Evolutionary conservation across 805 yeast species (phyloP), one percentile per base, ranked within the genome.

Genomic region (Kuraishia ogatae): DNA sequence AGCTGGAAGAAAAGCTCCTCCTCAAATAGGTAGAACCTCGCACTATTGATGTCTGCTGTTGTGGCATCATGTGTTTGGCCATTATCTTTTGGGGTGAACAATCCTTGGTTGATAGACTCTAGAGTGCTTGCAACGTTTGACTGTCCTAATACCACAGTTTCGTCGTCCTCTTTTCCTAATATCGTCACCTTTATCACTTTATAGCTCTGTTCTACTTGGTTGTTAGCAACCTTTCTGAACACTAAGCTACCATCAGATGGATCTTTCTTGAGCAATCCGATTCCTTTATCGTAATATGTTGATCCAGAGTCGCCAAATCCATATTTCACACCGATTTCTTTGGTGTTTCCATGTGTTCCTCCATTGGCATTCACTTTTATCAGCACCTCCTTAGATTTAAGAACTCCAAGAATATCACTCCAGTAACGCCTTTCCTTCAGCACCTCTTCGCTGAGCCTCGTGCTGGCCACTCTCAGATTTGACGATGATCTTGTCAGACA

Each of bases 251-350:
- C 80, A 22, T 72, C 70, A 56, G 64, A 62, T 1, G 62, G 58
- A 35, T 78, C 70, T 55, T 84, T 82, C 51, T 82, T 78, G 58
- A 91, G 70, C 0, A 87, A 67, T 0, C 96, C 97, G 49, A 85
- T 70, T 1, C 97, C 97, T 59, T 80, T 78, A 61, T 89, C 92
- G 55, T 69, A 70, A 62, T 82, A 89, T 21, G 75, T 80, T 1
- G 96, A 88, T 0, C 98, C 99, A 0, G 96, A 83, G 67, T 92
- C 97, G 19, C 87, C 92, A 71, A 81, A 93, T 0, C 98, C 98
- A 64, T 87, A 94, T 62, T 88, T 89, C 43, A 93, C 86, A 2
- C 93, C 96, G 49, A 92, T 77, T 1, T 76, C 72, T 55, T 71
- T 72, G 10, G 82, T 79, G 20, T 82, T 75, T 0, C 76, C 67